Evolutionary conservation across 2,329 filamentous ascomycete species (phyloP).

Genomic region (Exophiala viscosa): DNA sequence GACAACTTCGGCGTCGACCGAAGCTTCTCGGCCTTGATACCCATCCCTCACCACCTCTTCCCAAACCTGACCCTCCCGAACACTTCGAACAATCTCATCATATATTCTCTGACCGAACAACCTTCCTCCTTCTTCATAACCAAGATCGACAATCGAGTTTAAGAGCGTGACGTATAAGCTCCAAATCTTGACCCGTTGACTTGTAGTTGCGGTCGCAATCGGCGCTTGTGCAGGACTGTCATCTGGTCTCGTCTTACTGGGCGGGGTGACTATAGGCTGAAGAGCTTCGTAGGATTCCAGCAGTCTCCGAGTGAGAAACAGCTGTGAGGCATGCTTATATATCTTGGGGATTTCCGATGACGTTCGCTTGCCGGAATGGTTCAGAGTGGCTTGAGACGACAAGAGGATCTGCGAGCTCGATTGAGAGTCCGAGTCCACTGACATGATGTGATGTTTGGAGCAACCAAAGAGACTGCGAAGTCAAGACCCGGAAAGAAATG

Average conservation of each 20-base stretch:
- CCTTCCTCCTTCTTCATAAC: slow-evolving; percentile 82
- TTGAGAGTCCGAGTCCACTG: slow-evolving; percentile 32
- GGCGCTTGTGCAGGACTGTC: slow-evolving; percentile 59
- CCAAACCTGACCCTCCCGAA: slow-evolving; percentile 89
- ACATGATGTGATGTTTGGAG: slow-evolving; percentile 19
- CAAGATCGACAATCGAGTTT: slow-evolving; percentile 85
- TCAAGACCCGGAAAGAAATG: neutral
- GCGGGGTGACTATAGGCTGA: slow-evolving; percentile 68
- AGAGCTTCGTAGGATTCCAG: slow-evolving; percentile 85
- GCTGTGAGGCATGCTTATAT: slow-evolving; percentile 88
- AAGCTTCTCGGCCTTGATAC: slow-evolving; percentile 82
- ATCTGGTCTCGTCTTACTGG: slow-evolving; percentile 40
- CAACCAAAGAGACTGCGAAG: neutral
- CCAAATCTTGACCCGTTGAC: slow-evolving; percentile 91
- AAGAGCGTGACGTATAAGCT: slow-evolving; percentile 91
- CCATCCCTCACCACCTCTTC: slow-evolving; percentile 84
- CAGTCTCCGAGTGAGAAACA: slow-evolving; percentile 90
- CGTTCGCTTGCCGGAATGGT: slow-evolving; percentile 51
- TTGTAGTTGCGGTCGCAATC: slow-evolving; percentile 73
- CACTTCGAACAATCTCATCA: slow-evolving; percentile 75
- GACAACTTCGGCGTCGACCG: slow-evolving; percentile 91
- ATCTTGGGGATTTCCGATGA: slow-evolving; percentile 74
- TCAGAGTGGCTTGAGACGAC: slow-evolving; percentile 67
- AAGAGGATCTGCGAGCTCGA: slow-evolving; percentile 56
- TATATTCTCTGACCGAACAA: slow-evolving; percentile 83